Evolutionary conservation across 2,329 filamentous ascomycete genomes (phyloP).

Genomic region (Plenodomus tracheiphilus): DNA sequence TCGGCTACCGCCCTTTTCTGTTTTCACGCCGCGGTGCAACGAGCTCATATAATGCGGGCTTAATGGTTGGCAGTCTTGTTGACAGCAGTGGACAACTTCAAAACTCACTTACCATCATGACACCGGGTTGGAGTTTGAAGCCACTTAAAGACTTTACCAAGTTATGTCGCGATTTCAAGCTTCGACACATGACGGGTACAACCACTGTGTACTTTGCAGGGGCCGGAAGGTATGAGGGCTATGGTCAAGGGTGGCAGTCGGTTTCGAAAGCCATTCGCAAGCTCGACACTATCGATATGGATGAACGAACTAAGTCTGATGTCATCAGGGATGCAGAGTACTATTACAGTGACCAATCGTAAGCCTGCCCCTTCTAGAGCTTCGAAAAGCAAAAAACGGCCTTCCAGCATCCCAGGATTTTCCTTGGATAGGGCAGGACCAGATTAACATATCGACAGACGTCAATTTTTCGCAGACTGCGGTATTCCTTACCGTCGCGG

Average conservation of each 20-base stretch:
- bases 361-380: slow-evolving; percentile 5
- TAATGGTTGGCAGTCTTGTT: slow-evolving; percentile 1
- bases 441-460: slow-evolving; percentile 1
- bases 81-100: slow-evolving; percentile 16
- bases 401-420: neutral
- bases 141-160: slow-evolving; percentile 28
- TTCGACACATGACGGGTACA: slow-evolving; percentile 22
- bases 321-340: slow-evolving; percentile 42
- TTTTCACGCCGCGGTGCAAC: slow-evolving; percentile 21
- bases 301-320: slow-evolving; percentile 29
- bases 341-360: slow-evolving; percentile 41
- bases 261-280: slow-evolving; percentile 30
- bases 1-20: slow-evolving; percentile 34
- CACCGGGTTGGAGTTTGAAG: slow-evolving; percentile 31
- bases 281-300: slow-evolving; percentile 38
- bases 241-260: slow-evolving; percentile 22
- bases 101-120: slow-evolving; percentile 24
- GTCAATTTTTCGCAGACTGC: slow-evolving; percentile 40
- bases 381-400: neutral
- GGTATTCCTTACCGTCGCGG: slow-evolving; percentile 41
- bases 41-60: neutral
- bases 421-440: neutral
- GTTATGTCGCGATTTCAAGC: slow-evolving; percentile 27
- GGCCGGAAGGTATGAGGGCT: slow-evolving; percentile 5
- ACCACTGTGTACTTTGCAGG: slow-evolving; percentile 33